Base-by-base conservation (phyloP, 2,329 filamentous ascomycete genomes). In the Diaporthe ampelina region DNA sequence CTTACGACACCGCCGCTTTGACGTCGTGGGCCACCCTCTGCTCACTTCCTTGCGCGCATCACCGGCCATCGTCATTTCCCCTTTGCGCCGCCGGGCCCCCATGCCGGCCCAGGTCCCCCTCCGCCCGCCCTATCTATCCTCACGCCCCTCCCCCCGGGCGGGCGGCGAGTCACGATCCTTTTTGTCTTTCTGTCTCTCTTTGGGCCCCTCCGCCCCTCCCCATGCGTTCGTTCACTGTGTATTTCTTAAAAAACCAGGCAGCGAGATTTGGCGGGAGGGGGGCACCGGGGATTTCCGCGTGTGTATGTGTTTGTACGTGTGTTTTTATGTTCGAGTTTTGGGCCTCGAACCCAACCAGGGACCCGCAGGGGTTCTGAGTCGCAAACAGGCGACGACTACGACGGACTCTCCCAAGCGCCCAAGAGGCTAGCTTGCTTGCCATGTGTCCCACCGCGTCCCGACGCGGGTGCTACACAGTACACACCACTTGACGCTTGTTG, bases 11-110 rank as follows among this genome's bases (percentile, higher is more conserved):
- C 63, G 63, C 63, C 63, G 63, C 63, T 68, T 54, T 68, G 63
- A 68, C 63, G 63, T 52, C 48, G 63, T 68, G 48, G 43, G 61
- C 61, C 61, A 65, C 61, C 40, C 40, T 24, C 58, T 43, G 43
- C 58, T 63, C 63, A 68, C 63, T 68, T 54, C 63, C 63, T 68
- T 68, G 63, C 63, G 48, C 63, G 32, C 63, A 68, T 68, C 63
- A 54, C 32, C 11, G 63, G 63, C 32, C 63, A 68, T 68, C 63
- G 48, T 68, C 63, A 68, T 68, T 68, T 68, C 63, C 32, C 24
- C 24, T 52, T 19, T 52, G 48, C 37, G 48, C 48, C n/a, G 48
- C 48, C 10, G 48, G 48, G 40, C 48, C 48, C 48, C 48, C 48
- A n/a, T n/a, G 48, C 48, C 11, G 13, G 17, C 24, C 15, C 15